phyloP scores from a whole-genome alignment of 208 protist species.

The Lotmaria passim region DNA sequence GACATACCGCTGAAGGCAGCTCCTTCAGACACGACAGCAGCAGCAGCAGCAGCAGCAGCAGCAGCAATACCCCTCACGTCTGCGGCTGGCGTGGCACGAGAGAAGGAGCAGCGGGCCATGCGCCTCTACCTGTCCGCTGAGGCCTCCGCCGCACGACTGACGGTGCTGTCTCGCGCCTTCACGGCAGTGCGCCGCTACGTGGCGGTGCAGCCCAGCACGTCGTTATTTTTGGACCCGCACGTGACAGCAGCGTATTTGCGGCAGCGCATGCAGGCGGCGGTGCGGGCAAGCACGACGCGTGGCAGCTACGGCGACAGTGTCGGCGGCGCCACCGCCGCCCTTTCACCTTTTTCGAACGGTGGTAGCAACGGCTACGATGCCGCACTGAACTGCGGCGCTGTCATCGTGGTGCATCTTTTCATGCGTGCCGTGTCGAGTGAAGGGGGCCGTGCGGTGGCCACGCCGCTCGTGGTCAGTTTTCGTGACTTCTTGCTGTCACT shows the following conservation, averaged over 20 bases:
- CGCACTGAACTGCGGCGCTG: constrained; percentile 78
- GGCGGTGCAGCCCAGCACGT: constrained; percentile 35
- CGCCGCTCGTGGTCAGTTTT: constrained; percentile 69
- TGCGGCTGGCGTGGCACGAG: not conserved
- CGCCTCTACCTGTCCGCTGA: constrained; percentile 60
- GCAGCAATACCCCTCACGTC: too few relatives aligned
- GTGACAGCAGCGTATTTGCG: constrained; percentile 83
- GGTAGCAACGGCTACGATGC: constrained; percentile 50
- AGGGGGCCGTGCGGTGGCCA: constrained; percentile 45
- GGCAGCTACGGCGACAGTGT: not conserved
- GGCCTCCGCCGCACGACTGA: constrained; percentile 61
- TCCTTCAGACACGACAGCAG: not conserved
- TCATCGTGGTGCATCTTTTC: constrained; percentile 84
- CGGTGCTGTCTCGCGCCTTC: constrained; percentile 68
- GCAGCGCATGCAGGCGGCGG: constrained; percentile 42
- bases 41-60: not conserved
- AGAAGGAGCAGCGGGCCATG: constrained; percentile 23
- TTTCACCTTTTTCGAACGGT: too few relatives aligned
- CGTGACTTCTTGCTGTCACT: constrained; percentile 75
- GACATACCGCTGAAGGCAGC: too few relatives aligned
- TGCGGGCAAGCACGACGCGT: constrained; percentile 10
- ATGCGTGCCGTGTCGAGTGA: constrained; percentile 33
- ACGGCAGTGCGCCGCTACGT: constrained; percentile 73
- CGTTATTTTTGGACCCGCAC: constrained; percentile 51
- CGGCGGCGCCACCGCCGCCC: constrained; percentile 2